Percentiles rank a stretch among this genome's conserved stretches.
Conservation (phyloP, 805 yeast species). For the Nakazawaea ambrosiae region DNA sequence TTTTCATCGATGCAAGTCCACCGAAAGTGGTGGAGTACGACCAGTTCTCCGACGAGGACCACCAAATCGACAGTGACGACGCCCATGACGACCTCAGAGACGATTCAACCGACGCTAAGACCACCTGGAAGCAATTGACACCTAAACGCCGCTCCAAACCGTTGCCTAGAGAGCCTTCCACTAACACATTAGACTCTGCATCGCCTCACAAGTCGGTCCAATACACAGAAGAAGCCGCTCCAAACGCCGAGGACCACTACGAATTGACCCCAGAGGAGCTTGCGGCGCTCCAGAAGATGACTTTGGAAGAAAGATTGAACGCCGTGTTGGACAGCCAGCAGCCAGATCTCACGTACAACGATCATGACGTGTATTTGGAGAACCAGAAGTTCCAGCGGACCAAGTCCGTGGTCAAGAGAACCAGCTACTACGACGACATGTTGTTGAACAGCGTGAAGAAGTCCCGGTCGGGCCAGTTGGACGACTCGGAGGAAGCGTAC, state of each 20-base stretch:
- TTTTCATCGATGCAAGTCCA: conserved; percentile 30
- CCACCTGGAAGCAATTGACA: conserved; percentile 14
- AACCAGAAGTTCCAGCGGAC: conserved; percentile 15
- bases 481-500: conserved; percentile 20
- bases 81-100: conserved; percentile 8
- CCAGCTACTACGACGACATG: conserved; percentile 17
- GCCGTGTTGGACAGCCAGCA: conserved; percentile 26
- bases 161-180: conserved; percentile 27
- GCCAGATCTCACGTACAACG: conserved; percentile 17
- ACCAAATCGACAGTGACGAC: conserved; percentile 14
- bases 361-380: conserved; percentile 23
- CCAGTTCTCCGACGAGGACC: conserved; percentile 16
- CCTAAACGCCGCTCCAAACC: conserved; percentile 27
- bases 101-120: no score
- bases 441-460: conserved; percentile 15
- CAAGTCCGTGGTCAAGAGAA: conserved; percentile 7
- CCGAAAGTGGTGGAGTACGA: conserved; percentile 30
- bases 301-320: conserved; percentile 38
- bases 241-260: conserved; percentile 16
- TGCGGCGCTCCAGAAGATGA: conserved; percentile 19
- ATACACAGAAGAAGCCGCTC: conserved; percentile 13
- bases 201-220: conserved; percentile 21
- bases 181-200: conserved; percentile 23
- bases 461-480: conserved; percentile 13
- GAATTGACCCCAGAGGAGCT: conserved; percentile 21